These are phyloP conservation scores for Termitomyces sp. DNA, from an alignment of 768 basidiomycete genomes.

Conservation along the genomic window DNA sequence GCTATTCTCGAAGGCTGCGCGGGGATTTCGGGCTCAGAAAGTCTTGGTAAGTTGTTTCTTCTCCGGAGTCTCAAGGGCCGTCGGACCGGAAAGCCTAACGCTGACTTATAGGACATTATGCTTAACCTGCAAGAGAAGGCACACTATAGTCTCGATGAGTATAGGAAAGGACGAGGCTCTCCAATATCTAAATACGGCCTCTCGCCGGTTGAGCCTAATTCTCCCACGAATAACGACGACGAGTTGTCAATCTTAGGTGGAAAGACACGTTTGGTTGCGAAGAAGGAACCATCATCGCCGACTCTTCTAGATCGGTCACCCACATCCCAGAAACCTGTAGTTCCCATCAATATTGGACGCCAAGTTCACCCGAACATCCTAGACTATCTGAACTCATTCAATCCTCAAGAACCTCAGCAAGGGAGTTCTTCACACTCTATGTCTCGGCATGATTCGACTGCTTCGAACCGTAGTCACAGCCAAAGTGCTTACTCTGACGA, in stretches of 20 bases:
- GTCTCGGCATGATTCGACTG: slow-evolving; percentile 10
- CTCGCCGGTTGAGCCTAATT: slow-evolving; percentile 32
- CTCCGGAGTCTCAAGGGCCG: no score
- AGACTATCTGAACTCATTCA: slow-evolving; percentile 68
- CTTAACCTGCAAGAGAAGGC: slow-evolving; percentile 61
- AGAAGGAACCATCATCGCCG: slow-evolving; percentile 57
- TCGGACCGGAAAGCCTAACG: background rate
- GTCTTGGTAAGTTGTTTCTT: slow-evolving; percentile 50
- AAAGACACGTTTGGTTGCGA: slow-evolving; percentile 60
- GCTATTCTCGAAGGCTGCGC: slow-evolving; percentile 67
- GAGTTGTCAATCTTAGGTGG: slow-evolving; percentile 64
- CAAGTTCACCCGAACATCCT: slow-evolving; percentile 61
- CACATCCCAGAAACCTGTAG: slow-evolving; percentile 66
- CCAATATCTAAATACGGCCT: slow-evolving; percentile 37
- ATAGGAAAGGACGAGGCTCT: slow-evolving; percentile 52
- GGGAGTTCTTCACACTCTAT: slow-evolving; percentile 8
- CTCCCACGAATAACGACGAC: slow-evolving; percentile 53
- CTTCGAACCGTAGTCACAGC: slow-evolving; percentile 11
- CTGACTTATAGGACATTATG: slow-evolving; percentile 53
- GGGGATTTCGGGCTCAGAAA: slow-evolving; percentile 59
- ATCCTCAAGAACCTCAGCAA: slow-evolving; percentile 24
- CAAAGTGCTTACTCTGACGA: slow-evolving; percentile 22
- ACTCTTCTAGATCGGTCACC: slow-evolving; percentile 63
- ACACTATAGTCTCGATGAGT: slow-evolving; percentile 61
- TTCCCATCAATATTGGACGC: slow-evolving; percentile 59